Base-by-base conservation (phyloP, 176 grass and related monocot species). In the Oryza punctata region DNA sequence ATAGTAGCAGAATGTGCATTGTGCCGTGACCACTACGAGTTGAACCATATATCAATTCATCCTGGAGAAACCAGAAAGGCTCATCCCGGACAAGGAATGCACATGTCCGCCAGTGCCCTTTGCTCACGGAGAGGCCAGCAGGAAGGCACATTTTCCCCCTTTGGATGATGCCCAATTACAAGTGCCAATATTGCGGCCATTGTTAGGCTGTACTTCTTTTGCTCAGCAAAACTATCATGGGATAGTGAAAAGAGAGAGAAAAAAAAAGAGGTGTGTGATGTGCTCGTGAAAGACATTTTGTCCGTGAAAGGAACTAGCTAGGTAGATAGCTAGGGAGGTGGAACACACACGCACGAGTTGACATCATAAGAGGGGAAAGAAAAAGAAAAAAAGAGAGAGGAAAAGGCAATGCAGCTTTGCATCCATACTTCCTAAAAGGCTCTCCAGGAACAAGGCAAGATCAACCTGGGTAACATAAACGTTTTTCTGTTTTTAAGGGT, bases 241-340 rank as follows among this genome's bases (percentile, higher is more conserved):
- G 74, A 75, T 26, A 78, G 74, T 24, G 75, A 90, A 86, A 82
- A 67, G 16, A 26, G 6, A 15, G 7, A 26, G 10, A 15, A 4
- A 11, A 8, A 57, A 9, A 57, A 8, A 1, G n/a, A 26, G 9
- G 3, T 5, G 7, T 6, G 28, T 46, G 87, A 77, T 89, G 78
- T 76, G 82, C 37, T 32, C 64, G 13, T 72, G 82, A 89, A 67
- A 72, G 88, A 81, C 70, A 70, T 60, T 78, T 82, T 86, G 88
- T 78, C 83, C 12, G 7, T 24, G 21, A 90, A 82, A 86, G 72
- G 66, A 85, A 30, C 13, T 24, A 63, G 76, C 57, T n/a, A 61
- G 54, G 1, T 57, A 57, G 52, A 1, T 60, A 60, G 50, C 0
- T 18, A 89, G 77, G 14, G 47, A 2, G 46, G 63, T 60, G 43